Evolutionary conservation across 139 green algal genomes (phyloP), one percentile per base, ranked within the genome.

Genomic region (Chlamydomonas sp.): DNA sequence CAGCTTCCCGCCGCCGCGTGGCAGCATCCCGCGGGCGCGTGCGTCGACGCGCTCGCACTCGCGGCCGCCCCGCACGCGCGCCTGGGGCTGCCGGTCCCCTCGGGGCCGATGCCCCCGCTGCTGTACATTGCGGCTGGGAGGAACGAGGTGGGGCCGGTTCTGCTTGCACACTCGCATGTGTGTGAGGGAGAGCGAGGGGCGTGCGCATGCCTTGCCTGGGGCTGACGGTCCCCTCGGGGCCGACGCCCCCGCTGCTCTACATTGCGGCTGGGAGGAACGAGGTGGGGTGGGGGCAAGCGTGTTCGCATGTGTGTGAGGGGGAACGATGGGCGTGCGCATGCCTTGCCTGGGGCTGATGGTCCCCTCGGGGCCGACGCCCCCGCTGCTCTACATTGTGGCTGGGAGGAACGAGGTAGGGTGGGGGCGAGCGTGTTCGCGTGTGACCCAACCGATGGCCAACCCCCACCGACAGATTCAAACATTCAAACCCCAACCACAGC

Each of bases 101-200:
- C 47, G 2, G 63, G 47, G 2, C 59, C 37, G 13, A 69, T 61
- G 5, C 6, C 58, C 10, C 90, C 89, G n/a, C 70, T 96, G 47
- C 74, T 96, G 36, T 92, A 89, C 54, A 74, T 90, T 49, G 83
- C 87, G 1, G 81, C 87, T 5, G 90, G 86, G 1, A 49, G 77
- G 8, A 63, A 86, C 35, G 90, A 96, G 76, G 81, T 94, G 24
- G 85, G 85, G 38, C 74, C 90, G 38, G 95, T 89, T 89, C 89
- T 96, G 66, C 54, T 91, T 8, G 28, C 35, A 0, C 48, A 74
- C 67, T 48, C 74, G 85, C 13, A 20, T 69, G 16, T 39, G 43
- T 39, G 75, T 78, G 20, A 29, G 31, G 0, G 85, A 81, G 38
- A 67, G 67, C 24, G 73, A 84, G 67, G 78, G 87, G 57, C 28